Evolutionary conservation across 129 eudicot genomes (phyloP).

Genomic region (Solidago caesia): DNA sequence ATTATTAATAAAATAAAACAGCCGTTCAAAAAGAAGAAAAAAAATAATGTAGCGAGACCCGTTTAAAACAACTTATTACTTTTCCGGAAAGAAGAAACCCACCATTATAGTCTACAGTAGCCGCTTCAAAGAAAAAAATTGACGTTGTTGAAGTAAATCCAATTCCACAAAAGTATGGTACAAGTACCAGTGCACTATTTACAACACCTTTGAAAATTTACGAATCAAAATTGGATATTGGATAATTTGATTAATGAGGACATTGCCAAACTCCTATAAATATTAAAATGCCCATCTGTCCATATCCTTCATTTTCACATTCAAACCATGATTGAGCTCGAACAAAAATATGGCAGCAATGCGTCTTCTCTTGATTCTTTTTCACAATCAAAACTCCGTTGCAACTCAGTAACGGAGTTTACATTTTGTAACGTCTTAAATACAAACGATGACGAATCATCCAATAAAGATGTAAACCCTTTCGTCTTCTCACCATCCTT

Average conservation of each 20-base stretch:
- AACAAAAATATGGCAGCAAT: conserved; percentile 6
- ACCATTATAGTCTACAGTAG: too few relatives aligned
- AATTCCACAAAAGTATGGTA: not conserved
- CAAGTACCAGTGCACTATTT: not conserved
- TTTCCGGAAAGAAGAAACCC: too few relatives aligned
- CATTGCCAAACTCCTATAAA: conserved; percentile 1
- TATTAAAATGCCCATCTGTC: not conserved
- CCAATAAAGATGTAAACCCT: conserved; percentile 1
- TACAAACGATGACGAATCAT: not conserved
- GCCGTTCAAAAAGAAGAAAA: too few relatives aligned
- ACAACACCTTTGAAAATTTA: not conserved
- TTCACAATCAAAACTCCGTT: conserved; percentile 15
- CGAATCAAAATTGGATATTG: not conserved
- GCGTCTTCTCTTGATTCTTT: conserved; percentile 23
- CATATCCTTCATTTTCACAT: conserved; percentile 6
- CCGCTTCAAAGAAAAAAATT: too few relatives aligned
- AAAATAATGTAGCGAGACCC: too few relatives aligned
- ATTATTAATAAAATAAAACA: too few relatives aligned
- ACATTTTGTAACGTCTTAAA: conserved; percentile 14
- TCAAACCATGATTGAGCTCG: conserved; percentile 1
- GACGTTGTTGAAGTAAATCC: too few relatives aligned
- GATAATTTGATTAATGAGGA: too few relatives aligned
- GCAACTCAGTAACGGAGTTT: conserved; percentile 23
- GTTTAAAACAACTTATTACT: too few relatives aligned
- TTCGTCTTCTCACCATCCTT: conserved; percentile 18